These are phyloP conservation scores for Violaceomyces palustris DNA, from an alignment of 1,284 basidiomycete species.

Conservation along the genomic window DNA sequence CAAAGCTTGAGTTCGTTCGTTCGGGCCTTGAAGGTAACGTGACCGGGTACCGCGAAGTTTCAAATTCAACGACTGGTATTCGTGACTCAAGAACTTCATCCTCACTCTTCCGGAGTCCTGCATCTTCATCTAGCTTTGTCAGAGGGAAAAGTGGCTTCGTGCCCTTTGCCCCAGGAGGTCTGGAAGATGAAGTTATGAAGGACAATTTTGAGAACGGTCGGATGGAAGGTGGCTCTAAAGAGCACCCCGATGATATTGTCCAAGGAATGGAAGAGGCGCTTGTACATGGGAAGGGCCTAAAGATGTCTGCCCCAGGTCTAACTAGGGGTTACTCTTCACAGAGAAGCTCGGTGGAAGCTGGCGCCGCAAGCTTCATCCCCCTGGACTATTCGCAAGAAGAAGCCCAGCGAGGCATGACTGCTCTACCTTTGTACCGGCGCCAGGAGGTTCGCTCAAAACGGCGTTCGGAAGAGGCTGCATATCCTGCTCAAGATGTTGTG, in stretches of 20 bases:
- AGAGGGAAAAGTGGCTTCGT: constrained; percentile 86
- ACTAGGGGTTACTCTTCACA: too few relatives aligned
- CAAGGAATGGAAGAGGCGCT: constrained; percentile 27
- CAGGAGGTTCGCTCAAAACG: too few relatives aligned
- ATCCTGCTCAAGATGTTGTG: constrained; percentile 5
- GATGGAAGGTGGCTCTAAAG: background rate
- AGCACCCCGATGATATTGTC: constrained; percentile 7
- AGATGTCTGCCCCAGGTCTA: too few relatives aligned
- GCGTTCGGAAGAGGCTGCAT: constrained; percentile 5
- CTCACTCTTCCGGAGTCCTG: constrained; percentile 76
- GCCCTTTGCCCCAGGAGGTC: constrained; percentile 56
- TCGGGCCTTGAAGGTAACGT: constrained; percentile 47
- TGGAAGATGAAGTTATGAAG: constrained; percentile 33
- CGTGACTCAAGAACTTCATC: constrained; percentile 55
- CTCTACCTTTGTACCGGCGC: too few relatives aligned
- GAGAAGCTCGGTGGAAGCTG: background rate
- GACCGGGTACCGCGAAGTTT: constrained; percentile 37
- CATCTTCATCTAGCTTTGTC: constrained; percentile 69
- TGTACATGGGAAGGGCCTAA: too few relatives aligned
- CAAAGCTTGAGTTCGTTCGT: constrained; percentile 44
- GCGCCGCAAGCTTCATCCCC: background rate
- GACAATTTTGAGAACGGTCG: background rate
- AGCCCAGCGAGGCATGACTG: constrained; percentile 7
- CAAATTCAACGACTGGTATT: constrained; percentile 12
- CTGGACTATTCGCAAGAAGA: background rate